Base-by-base conservation (phyloP, 371 early-diverging fungal species). In the Basidiobolus meristosporus region DNA sequence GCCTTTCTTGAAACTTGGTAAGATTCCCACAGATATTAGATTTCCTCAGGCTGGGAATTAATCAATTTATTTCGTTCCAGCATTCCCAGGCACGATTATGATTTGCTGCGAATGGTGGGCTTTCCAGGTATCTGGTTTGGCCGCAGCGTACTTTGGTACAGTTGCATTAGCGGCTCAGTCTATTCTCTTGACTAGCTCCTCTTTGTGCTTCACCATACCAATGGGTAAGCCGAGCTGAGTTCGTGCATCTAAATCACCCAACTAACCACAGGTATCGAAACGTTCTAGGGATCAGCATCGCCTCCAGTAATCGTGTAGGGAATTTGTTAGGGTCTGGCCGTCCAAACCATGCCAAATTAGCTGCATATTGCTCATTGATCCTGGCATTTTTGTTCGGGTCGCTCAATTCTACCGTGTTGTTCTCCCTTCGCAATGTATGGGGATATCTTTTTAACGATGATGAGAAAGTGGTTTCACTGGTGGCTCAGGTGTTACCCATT, bases 141-240 rank as follows among this genome's bases (percentile, higher is more conserved):
- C 73, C 0, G 82, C 88, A 1, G 73, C 75, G 29, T 76, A 77
- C 43, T 52, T 92, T 4, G 82, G 90, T 18, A 76, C 72, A 6
- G 50, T 60, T 1, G 64, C 73, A 32, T 63, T 92, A 15, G 93
- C 93, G 1, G 84, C 89, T 12, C 90, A 90, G 47, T 72, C 80
- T 19, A 68, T 90, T 29, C 59, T 79, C 15, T 56, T 92, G 35
- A 82, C 78, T 23, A 71, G 82, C 0, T 63, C 65, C 11, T 53
- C 73, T 16, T 51, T 82, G 41, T 63, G 76, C 0, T 88, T 79
- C 55, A 74, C 75, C 36, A 48, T 81, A 18, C 75, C 77, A 2
- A 68, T 69, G 42, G 79, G 80, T 31, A 31, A 31, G 31, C 10
- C 9, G n/a, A n/a, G n/a, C n/a, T n/a, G n/a, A n/a, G n/a, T n/a